Percentiles rank a stretch among this genome's conserved stretches.
Evolutionary conservation across 2,329 filamentous ascomycete species (phyloP).

Genomic region (Chaetomiaceae sp.): DNA sequence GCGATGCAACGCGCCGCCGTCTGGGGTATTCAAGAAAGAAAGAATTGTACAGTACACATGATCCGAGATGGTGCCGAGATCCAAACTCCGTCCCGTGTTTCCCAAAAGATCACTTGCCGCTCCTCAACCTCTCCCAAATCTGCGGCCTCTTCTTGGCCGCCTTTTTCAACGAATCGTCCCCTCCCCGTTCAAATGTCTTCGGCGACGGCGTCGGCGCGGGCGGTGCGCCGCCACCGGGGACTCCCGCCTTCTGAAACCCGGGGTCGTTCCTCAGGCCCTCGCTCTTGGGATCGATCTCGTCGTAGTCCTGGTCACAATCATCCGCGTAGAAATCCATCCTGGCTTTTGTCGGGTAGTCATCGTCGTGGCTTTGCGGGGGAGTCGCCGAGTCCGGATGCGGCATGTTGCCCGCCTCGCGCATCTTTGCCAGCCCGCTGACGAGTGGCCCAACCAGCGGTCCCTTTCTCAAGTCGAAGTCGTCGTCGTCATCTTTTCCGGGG

Average conservation of each 20-base stretch:
- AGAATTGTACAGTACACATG: neutral
- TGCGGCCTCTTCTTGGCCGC: slow-evolving; percentile 19
- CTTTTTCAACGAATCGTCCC: slow-evolving; percentile 15
- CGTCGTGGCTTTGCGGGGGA: slow-evolving; percentile 2
- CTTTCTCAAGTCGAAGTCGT: slow-evolving; percentile 25
- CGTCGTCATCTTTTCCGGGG: slow-evolving; percentile 18
- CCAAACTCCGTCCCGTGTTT: neutral
- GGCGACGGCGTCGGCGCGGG: neutral
- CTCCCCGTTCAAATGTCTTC: slow-evolving; percentile 11
- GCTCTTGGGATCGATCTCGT: slow-evolving; percentile 42
- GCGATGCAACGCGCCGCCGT: neutral
- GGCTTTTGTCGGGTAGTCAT: slow-evolving; percentile 22
- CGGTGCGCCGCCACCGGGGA: slow-evolving; percentile 2
- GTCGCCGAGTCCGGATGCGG: neutral
- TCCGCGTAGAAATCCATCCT: slow-evolving; percentile 9
- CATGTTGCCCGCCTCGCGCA: slow-evolving; percentile 26
- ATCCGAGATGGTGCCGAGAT: neutral
- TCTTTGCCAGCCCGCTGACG: slow-evolving; percentile 32
- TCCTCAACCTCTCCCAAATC: slow-evolving; percentile 22
- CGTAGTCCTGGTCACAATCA: slow-evolving; percentile 26
- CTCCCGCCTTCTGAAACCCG: slow-evolving; percentile 26
- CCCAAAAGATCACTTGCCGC: slow-evolving; percentile 14
- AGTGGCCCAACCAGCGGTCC: slow-evolving; percentile 30
- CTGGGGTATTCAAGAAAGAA: slow-evolving; percentile 3
- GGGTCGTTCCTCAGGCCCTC: slow-evolving; percentile 47